phyloP scores from a whole-genome alignment of 192 early-diverging fungal species.

The Backusella australiensis region DNA sequence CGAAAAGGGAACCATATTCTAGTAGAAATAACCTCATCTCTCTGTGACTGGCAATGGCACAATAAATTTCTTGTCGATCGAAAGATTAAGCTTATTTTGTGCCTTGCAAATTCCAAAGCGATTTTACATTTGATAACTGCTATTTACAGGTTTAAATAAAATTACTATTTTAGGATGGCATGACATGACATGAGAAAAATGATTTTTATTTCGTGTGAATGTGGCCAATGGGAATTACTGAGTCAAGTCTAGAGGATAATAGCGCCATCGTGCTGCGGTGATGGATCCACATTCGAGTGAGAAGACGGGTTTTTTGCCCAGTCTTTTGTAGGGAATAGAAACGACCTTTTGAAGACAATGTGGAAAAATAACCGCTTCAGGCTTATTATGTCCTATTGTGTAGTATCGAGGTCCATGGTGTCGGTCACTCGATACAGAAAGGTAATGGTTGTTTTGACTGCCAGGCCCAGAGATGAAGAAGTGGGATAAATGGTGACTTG shows the following conservation, averaged over 20 bases:
- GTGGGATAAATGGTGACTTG: neutral
- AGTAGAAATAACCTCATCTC: too few species aligned
- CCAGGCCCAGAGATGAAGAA: neutral
- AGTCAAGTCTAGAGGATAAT: neutral
- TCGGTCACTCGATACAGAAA: neutral
- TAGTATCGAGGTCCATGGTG: neutral
- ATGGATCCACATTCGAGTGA: neutral
- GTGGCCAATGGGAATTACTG: neutral
- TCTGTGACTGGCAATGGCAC: too few species aligned
- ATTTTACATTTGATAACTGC: too few species aligned
- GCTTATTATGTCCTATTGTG: neutral
- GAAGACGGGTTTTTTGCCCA: neutral
- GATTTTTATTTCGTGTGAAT: too few species aligned
- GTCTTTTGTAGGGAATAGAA: neutral
- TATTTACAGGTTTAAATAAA: too few species aligned
- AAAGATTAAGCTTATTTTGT: too few species aligned
- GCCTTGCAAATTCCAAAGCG: too few species aligned
- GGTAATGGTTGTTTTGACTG: neutral
- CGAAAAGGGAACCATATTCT: too few species aligned
- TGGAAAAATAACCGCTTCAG: neutral
- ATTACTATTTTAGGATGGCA: too few species aligned
- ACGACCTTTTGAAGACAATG: neutral
- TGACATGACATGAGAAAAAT: too few species aligned
- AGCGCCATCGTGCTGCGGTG: neutral
- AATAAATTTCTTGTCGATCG: too few species aligned